Base-by-base conservation (phyloP, 169 alveolate genomes). In the Cryptosporidium bovis region DNA sequence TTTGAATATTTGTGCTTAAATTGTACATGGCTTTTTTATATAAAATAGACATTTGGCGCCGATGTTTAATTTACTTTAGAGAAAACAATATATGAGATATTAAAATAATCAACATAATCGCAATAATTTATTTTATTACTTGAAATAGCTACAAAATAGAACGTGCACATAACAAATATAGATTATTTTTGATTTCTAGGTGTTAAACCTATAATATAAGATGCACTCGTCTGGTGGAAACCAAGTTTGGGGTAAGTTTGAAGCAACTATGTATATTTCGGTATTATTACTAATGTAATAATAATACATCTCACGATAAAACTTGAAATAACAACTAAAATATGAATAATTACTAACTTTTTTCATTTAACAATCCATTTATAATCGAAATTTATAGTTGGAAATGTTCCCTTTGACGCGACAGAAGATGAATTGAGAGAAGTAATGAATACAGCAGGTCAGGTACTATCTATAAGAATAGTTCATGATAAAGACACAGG, bases 401-500 rank as follows among this genome's bases (percentile, higher is more conserved):
- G 93, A 4, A 91, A 91, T 71, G 91, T 91, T 16, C 92, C 93
- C 29, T 91, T 91, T 65, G 93, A 91, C 46, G 90, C 90, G 3
- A 84, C 93, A 12, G 93, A 91, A 64, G 90, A 87, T 33, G 93
- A 91, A 15, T 31, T 91, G n/a, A 64, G 91, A n/a, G 93, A 91
- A 66, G 84, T 91, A 29, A 53, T 91, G 82, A 83, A 82, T 34
- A 82, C 69, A 33, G 93, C 90, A 16, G 93, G 93, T 0, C 90
- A 82, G 8, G 93, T 91, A 13, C 44, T 60, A 29, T 87, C 84
- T 27, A 90, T 91, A 29, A 67, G 93, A 46, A 91, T 91, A 29
- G 91, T 87, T 48, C 90, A 91, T 82, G 93, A 91, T 51, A 66
- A 87, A 2, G 93, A 91, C 68, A 91, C 91, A 8, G 91, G 91